These are phyloP conservation scores for Ophiocordyceps australis DNA, from an alignment of 2,329 filamentous ascomycete genomes.

Conservation along the genomic window DNA sequence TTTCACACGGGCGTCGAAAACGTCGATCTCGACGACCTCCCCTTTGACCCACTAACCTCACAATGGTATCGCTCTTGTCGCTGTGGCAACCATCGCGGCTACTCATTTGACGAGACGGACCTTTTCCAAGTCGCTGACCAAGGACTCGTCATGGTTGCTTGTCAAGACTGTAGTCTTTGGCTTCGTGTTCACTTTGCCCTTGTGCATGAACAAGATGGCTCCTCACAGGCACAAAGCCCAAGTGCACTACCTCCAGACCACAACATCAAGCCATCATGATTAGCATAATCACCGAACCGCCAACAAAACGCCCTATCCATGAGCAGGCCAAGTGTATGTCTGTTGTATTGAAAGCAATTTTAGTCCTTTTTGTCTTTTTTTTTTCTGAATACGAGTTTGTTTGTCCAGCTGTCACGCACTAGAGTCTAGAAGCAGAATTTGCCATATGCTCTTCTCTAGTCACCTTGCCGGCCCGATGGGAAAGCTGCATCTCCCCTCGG, in stretches of 20 bases:
- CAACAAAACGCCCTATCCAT: background rate
- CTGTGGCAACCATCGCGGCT: conserved; percentile 45
- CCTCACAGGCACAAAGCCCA: background rate
- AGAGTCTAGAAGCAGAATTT: conserved; percentile 37
- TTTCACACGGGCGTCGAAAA: conserved; percentile 44
- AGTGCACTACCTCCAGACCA: background rate
- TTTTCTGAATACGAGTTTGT: too few species aligned
- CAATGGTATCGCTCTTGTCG: conserved; percentile 41
- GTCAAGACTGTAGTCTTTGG: conserved; percentile 49
- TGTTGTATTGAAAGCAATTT: conserved; percentile 21
- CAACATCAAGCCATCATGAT: background rate
- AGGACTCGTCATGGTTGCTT: conserved; percentile 45
- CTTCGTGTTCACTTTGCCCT: conserved; percentile 45
- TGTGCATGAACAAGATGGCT: conserved; percentile 17
- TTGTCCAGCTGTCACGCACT: conserved; percentile 37
- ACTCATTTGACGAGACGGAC: conserved; percentile 37
- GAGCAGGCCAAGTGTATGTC: conserved; percentile 1
- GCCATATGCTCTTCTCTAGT: conserved; percentile 27
- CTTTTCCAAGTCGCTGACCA: conserved; percentile 38
- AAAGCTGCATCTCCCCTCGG: conserved; percentile 15
- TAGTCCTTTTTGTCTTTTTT: conserved; percentile 29
- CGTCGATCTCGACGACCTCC: conserved; percentile 47
- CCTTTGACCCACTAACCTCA: conserved; percentile 25
- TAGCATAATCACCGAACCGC: too few species aligned
- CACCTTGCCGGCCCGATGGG: conserved; percentile 18